phyloP scores from a whole-genome alignment of 2,329 filamentous ascomycete species.

The Fusarium temperatum region DNA sequence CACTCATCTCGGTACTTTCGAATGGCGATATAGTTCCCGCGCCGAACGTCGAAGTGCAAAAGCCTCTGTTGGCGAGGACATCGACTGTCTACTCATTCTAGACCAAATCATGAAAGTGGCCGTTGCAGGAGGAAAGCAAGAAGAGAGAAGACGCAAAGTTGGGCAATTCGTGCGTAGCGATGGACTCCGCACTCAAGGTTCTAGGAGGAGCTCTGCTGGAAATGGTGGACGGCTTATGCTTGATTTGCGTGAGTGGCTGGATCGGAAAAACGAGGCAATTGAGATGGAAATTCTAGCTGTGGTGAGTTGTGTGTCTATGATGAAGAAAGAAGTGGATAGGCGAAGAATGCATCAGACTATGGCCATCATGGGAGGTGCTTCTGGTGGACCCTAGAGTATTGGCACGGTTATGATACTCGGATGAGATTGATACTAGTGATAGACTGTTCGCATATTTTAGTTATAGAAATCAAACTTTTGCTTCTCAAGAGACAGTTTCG shows the following conservation, averaged over 20 bases:
- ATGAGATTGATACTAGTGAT: conserved; percentile 1
- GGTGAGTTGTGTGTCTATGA: conserved; percentile 66
- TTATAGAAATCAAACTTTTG: background rate
- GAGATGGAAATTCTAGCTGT: conserved; percentile 62
- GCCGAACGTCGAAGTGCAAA: conserved; percentile 54
- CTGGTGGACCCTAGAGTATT: conserved; percentile 6
- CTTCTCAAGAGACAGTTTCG: background rate
- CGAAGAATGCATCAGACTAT: conserved; percentile 61
- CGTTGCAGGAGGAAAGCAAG: conserved; percentile 38
- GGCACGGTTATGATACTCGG: background rate
- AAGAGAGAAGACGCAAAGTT: conserved; percentile 47
- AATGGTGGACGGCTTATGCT: conserved; percentile 61
- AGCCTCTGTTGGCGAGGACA: conserved; percentile 35
- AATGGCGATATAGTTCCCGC: conserved; percentile 64
- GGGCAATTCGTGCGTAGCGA: conserved; percentile 56
- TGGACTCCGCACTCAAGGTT: conserved; percentile 52
- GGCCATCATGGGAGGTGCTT: conserved; percentile 49
- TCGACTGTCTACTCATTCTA: conserved; percentile 59
- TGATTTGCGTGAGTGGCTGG: conserved; percentile 51
- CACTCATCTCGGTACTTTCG: conserved; percentile 59
- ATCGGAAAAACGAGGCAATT: conserved; percentile 44
- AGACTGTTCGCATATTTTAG: background rate
- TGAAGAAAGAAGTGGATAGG: conserved; percentile 73
- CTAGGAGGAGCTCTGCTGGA: conserved; percentile 51
- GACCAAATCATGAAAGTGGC: conserved; percentile 55